Evolutionary conservation across 1,284 basidiomycete genomes (phyloP), one percentile per base, ranked within the genome.

Genomic region (Cystobasidium sp.): DNA sequence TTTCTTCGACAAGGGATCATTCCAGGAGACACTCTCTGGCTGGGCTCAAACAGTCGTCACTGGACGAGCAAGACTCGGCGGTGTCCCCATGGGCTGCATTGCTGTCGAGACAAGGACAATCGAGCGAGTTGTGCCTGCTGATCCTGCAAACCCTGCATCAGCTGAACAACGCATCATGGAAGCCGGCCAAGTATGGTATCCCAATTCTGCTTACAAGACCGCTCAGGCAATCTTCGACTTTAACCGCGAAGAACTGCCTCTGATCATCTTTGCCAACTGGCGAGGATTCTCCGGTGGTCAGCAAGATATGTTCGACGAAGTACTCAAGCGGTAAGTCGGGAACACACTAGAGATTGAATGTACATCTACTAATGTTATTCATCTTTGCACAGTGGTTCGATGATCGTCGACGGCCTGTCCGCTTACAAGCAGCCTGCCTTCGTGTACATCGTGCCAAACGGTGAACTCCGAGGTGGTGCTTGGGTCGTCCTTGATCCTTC

Each of bases 211-310:
- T n/a, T 96, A 97, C 87, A 99, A 99, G 88, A 99, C 97, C 31
- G 97, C 96, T 9, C 97, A 98, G 81, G 95, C 97, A 18, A 99
- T 99, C 85, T 93, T 95, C 83, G 97, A 99, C 85, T 94, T 99
- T 85, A 92, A 96, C 85, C 90, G 94, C 65, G 97, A 99, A 84
- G 94, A 93, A 52, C 86, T 99, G 24, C 97, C 97, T 4, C 87
- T 99, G 76, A 93, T 99, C 83, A 96, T 99, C 83, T 97, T 99
- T 80, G 97, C 97, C 76, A 99, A 99, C 86, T 99, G 97, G 95
- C 93, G 97, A 86, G 97, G 97, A 49, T 99, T 99, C 89, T 99
- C 97, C 31, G 97, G 97, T 78, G 97, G 97, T 80, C 95, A 97
- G 84, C 94, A 97, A 83, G 95, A 97, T 84, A 97, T 97, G 94